These are phyloP conservation scores for Fusarium chlamydosporum DNA, from an alignment of 2,329 filamentous ascomycete species.

Conservation along the genomic window DNA sequence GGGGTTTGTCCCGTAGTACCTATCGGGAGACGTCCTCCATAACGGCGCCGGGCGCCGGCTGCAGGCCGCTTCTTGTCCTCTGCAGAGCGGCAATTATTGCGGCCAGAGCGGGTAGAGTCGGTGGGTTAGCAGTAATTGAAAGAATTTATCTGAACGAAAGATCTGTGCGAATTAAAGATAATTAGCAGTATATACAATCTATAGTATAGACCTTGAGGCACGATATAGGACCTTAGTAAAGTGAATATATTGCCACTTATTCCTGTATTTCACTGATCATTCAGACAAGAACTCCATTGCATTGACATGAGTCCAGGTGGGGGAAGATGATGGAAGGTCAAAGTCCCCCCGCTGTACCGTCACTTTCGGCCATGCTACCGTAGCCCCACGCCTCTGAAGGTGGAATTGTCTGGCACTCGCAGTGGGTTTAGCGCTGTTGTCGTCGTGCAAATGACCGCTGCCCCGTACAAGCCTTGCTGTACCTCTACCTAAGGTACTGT, in stretches of 20 bases:
- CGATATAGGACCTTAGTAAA: neutral
- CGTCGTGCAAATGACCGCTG: conserved; percentile 5
- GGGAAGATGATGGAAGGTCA: conserved; percentile 40
- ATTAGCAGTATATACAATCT: neutral
- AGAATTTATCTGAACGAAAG: too few relatives aligned
- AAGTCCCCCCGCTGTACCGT: conserved; percentile 18
- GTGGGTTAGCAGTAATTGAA: conserved; percentile 1
- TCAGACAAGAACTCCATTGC: neutral
- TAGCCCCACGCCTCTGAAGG: conserved; percentile 32
- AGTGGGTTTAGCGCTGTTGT: conserved; percentile 40
- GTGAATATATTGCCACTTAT: neutral
- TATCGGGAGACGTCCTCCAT: conserved; percentile 49
- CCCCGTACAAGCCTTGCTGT: conserved; percentile 27
- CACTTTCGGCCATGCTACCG: conserved; percentile 5
- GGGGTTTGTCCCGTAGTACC: conserved; percentile 42
- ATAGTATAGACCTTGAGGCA: too few relatives aligned
- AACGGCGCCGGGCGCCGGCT: conserved; percentile 46
- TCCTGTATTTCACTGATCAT: neutral
- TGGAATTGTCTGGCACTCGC: conserved; percentile 23
- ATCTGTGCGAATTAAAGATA: neutral
- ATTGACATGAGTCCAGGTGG: conserved; percentile 10
- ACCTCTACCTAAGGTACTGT: too few relatives aligned
- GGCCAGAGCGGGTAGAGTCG: conserved; percentile 42
- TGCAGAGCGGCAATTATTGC: conserved; percentile 30
- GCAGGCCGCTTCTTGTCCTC: conserved; percentile 34